phyloP scores from a whole-genome alignment of 768 basidiomycete genomes.

The Sarcodon sp. region DNA sequence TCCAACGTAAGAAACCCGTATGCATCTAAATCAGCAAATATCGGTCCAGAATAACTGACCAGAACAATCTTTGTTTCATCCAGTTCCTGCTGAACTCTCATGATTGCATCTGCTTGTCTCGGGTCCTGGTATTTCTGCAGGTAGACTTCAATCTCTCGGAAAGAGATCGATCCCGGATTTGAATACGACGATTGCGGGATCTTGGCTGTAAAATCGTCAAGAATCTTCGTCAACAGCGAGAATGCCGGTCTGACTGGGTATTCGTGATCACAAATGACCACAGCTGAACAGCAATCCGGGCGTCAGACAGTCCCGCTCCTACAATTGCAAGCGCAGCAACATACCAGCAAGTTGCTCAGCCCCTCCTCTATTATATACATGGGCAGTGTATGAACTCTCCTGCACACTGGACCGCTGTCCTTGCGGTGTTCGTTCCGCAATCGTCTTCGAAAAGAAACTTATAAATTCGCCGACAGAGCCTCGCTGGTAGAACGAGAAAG shows the following conservation, averaged over 20 bases:
- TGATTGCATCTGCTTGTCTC: conserved; percentile 91
- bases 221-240: conserved; percentile 82
- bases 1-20: background rate
- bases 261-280: conserved; percentile 90
- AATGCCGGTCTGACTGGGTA: conserved; percentile 96
- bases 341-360: conserved; percentile 74
- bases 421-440: conserved; percentile 74
- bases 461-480: conserved; percentile 86
- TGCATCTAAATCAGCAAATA: background rate
- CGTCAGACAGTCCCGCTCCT: background rate
- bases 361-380: conserved; percentile 89
- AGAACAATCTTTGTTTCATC: conserved; percentile 99
- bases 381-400: conserved; percentile 87
- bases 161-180: conserved; percentile 58
- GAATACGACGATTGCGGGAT: conserved; percentile 59
- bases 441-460: conserved; percentile 88
- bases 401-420: conserved; percentile 91
- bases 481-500: conserved; percentile 90
- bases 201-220: conserved; percentile 84
- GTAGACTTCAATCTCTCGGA: conserved; percentile 65
- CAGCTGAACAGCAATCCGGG: conserved; percentile 32
- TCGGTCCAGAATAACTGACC: conserved; percentile 32
- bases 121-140: conserved; percentile 95
- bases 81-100: conserved; percentile 95
- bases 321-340: conserved; percentile 10